Percentiles rank a stretch among this genome's conserved stretches.
Conservation (phyloP, 2,329 filamentous ascomycete species). For the Trichoderma koningii region DNA sequence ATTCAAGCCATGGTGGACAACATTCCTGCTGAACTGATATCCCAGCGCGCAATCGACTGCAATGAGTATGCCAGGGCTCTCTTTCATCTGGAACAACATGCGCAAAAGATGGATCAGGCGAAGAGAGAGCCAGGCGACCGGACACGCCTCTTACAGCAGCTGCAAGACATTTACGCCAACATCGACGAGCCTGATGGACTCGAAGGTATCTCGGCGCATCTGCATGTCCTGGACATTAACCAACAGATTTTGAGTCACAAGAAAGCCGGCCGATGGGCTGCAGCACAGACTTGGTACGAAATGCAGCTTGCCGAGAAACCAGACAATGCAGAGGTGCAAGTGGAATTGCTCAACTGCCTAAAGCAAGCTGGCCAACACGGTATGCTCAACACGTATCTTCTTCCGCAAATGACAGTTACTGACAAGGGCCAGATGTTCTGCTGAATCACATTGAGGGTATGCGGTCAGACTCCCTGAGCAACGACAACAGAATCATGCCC, state of each 20-base stretch:
- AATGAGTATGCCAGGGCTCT: conserved; percentile 89
- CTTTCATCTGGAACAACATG: conserved; percentile 93
- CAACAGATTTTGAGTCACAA: conserved; percentile 91
- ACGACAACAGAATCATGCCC: conserved; percentile 67
- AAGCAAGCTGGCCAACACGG: conserved; percentile 95
- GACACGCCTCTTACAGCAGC: conserved; percentile 69
- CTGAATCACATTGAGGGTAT: conserved; percentile 85
- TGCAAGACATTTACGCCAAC: conserved; percentile 94
- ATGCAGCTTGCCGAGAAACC: conserved; percentile 81
- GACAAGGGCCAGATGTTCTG: conserved; percentile 65
- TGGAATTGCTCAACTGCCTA: conserved; percentile 82
- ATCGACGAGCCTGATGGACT: conserved; percentile 98
- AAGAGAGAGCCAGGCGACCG: conserved; percentile 53
- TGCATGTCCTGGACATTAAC: conserved; percentile 85
- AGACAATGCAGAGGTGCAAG: conserved; percentile 73
- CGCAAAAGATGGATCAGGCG: conserved; percentile 54
- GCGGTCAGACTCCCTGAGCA: conserved; percentile 51
- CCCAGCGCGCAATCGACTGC: conserved; percentile 86
- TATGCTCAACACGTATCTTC: conserved; percentile 44
- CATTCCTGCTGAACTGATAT: conserved; percentile 74
- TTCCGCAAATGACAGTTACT: conserved; percentile 23
- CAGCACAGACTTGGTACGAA: conserved; percentile 97
- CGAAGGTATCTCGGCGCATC: conserved; percentile 86
- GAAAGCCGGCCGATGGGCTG: conserved; percentile 90
- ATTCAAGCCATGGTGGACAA: conserved; percentile 56